Base-by-base conservation (phyloP, 208 protist species). In the Trypanosoma theileri region DNA sequence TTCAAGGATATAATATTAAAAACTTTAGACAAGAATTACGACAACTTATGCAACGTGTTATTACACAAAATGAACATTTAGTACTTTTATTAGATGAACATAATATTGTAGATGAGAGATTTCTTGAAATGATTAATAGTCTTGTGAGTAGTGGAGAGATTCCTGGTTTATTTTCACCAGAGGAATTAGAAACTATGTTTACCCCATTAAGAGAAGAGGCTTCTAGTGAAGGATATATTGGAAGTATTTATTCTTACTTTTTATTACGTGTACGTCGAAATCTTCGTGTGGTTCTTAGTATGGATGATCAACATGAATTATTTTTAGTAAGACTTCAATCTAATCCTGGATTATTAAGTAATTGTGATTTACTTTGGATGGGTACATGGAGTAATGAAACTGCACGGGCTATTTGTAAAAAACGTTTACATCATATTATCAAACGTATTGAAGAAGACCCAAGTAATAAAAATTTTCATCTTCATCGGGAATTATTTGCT, bases 71-170 rank as follows among this genome's bases (percentile, higher is more conserved):
- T 69, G 81, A 82, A 55, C 96, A 97, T 48, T 84, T 98, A 24
- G 84, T 93, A n/a, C 96, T 99, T 57, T 76, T 99, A 4, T 83
- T 99, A 22, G 96, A 98, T 19, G 97, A 99, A 64, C 92, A 97
- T 72, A 94, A 99, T 76, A 91, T 99, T 57, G 97, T 98, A 41
- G 69, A 98, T 22, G 98, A 99, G 69, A 62, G 80, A 12, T 99
- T 99, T 84, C 77, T 99, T 17, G 98, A 99, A 83, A 91, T 96
- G 67, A 85, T 99, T 64, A 99, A 99, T 79, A 90, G 92, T 50
- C 75, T 97, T 40, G 79, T 98, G 41, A 94, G 90, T 71, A 91
- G 88, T 70, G 94, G 94, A 46, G 92, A 98, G 67, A 86, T 99
- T 19, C 92, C 98, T 7, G 95, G 95, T 19, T 81, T 99, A 13